A percentile compares a stretch with the other conserved stretches of the same genome.
phyloP scores from a whole-genome alignment of 1,284 basidiomycete species.

The Rhodofomes roseus region DNA sequence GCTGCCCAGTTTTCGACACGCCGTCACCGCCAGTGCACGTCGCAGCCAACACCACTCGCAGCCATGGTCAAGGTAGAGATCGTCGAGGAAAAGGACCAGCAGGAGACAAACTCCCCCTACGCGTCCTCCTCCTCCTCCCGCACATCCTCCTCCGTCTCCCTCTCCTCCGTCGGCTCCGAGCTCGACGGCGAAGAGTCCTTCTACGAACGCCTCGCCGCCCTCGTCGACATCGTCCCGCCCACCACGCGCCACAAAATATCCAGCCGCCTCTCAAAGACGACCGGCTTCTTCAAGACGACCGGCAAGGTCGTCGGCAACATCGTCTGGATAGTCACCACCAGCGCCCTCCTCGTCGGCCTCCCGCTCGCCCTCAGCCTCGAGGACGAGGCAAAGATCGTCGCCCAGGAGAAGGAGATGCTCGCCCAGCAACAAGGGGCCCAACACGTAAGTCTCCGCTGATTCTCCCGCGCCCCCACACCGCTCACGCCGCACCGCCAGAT shows the following conservation, averaged over 20 bases:
- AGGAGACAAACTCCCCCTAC: constrained; percentile 57
- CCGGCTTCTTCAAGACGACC: constrained; percentile 60
- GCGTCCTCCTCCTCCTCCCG: constrained; percentile 62
- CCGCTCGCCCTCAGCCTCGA: constrained; percentile 92
- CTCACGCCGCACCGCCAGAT: constrained; percentile 13
- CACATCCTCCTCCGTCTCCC: constrained; percentile 63
- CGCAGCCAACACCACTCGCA: background rate
- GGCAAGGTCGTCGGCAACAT: constrained; percentile 80
- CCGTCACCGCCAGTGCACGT: constrained; percentile 9
- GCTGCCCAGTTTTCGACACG: background rate
- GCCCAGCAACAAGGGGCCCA: constrained; percentile 92
- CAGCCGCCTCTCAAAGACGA: constrained; percentile 56
- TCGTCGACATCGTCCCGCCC: constrained; percentile 95
- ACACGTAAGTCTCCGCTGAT: constrained; percentile 53
- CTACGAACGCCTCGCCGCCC: constrained; percentile 84
- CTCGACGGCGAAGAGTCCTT: constrained; percentile 76
- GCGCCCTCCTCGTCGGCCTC: constrained; percentile 88
- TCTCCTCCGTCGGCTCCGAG: constrained; percentile 73
- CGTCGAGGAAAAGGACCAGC: constrained; percentile 69
- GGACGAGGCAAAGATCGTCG: constrained; percentile 92
- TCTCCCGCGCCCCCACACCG: constrained; percentile 3
- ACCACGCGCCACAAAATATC: constrained; percentile 77
- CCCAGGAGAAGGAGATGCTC: constrained; percentile 93
- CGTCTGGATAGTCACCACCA: constrained; percentile 94
- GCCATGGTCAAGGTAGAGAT: constrained; percentile 85